Conservation (phyloP, 306 rosid species). For the Pyrus pyrifolia region DNA sequence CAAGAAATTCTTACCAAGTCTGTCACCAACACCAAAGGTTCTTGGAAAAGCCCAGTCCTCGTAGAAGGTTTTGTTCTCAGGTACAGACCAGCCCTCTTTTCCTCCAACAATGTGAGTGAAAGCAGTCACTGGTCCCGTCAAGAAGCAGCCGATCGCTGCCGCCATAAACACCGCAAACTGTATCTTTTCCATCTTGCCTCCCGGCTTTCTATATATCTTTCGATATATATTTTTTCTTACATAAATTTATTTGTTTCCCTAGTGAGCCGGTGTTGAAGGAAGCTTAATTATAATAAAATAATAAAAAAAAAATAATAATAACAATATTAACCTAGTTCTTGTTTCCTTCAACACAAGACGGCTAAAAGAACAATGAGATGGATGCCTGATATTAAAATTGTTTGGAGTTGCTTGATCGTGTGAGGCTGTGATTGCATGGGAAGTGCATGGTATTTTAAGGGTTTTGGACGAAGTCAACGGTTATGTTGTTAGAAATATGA, state of each 20-base stretch:
- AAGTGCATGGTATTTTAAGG: conserved; percentile 6
- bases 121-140: conserved; percentile 30
- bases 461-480: conserved; percentile 28
- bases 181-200: conserved; percentile 27
- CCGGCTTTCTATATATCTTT: neutral
- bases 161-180: conserved; percentile 13
- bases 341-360: neutral
- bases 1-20: conserved; percentile 34
- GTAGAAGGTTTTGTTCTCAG: conserved; percentile 23
- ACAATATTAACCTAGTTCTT: neutral
- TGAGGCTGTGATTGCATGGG: neutral
- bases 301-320: neutral
- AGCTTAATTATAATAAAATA: neutral
- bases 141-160: conserved; percentile 14
- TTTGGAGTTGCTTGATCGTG: conserved; percentile 1
- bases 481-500: conserved; percentile 3
- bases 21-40: conserved; percentile 56
- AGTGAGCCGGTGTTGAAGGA: conserved; percentile 16
- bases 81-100: conserved; percentile 54
- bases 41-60: conserved; percentile 44
- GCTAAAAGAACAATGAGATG: neutral
- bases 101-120: conserved; percentile 61
- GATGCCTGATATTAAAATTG: neutral
- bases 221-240: neutral
- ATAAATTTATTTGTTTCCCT: neutral